These are phyloP conservation scores for Microbotryum scabiosae DNA, from an alignment of 1,284 basidiomycete species.

Conservation along the genomic window DNA sequence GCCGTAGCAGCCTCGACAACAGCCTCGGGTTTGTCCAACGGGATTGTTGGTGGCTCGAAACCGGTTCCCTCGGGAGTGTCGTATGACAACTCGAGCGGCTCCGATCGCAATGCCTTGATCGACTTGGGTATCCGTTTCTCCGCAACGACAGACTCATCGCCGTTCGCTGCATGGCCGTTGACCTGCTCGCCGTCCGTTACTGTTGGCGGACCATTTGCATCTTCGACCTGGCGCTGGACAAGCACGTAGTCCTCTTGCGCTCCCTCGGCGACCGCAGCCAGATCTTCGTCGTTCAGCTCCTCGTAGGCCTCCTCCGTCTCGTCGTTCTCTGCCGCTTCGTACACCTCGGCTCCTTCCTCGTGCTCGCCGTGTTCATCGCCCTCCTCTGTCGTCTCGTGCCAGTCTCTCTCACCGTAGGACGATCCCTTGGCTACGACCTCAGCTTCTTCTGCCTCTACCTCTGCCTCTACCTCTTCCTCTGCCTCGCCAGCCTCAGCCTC, in stretches of 20 bases:
- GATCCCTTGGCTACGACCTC: neutral
- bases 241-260: constrained; percentile 24
- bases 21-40: constrained; percentile 2
- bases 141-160: neutral
- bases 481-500: neutral
- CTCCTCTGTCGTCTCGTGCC: neutral
- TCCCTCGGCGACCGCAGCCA: constrained; percentile 19
- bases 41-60: neutral
- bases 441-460: neutral
- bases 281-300: constrained; percentile 21
- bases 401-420: neutral
- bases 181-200: too few relatives aligned
- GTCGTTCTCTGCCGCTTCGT: neutral
- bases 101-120: neutral
- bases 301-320: constrained; percentile 8
- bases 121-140: neutral
- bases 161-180: neutral
- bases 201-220: too few relatives aligned
- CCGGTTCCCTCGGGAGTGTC: constrained; percentile 5
- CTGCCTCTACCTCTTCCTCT: constrained; percentile 3
- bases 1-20: neutral
- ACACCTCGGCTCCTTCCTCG: neutral
- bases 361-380: neutral
- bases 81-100: neutral
- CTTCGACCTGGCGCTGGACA: constrained; percentile 7